Percentiles rank a stretch among this genome's conserved stretches.
Conservation (phyloP, 2,329 filamentous ascomycete species). For the Pseudofabraea citricarpa region DNA sequence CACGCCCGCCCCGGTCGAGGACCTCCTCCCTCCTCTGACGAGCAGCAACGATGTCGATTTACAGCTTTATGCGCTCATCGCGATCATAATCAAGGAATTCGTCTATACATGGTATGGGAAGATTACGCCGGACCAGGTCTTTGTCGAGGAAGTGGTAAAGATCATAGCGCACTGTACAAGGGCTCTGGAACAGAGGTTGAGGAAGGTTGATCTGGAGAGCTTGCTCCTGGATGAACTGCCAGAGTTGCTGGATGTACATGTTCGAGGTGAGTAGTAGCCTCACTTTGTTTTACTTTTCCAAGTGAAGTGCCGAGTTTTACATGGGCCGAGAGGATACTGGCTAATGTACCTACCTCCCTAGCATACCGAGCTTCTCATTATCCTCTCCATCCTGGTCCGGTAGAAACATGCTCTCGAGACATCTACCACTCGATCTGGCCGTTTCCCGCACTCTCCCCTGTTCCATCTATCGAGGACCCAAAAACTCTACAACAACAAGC, state of each 20-base stretch:
- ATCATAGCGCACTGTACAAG: conserved; percentile 90
- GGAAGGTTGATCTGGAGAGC: conserved; percentile 76
- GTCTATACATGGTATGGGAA: conserved; percentile 90
- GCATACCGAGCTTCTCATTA: conserved; percentile 68
- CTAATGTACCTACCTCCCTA: conserved; percentile 29
- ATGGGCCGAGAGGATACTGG: conserved; percentile 13
- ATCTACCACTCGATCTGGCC: conserved; percentile 83
- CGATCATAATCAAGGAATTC: conserved; percentile 84
- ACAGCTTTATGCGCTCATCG: conserved; percentile 87
- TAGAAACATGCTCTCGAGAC: conserved; percentile 57
- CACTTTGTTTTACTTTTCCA: no score
- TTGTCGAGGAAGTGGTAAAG: conserved; percentile 82
- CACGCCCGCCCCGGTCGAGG: conserved; percentile 62
- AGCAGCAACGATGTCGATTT: conserved; percentile 92
- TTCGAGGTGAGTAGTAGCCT: conserved; percentile 59
- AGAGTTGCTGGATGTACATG: conserved; percentile 72
- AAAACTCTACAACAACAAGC: conserved; percentile 55
- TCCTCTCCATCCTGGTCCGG: conserved; percentile 50
- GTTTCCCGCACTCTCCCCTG: conserved; percentile 73
- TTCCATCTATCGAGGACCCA: conserved; percentile 49
- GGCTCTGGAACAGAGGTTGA: conserved; percentile 78
- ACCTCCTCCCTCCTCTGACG: conserved; percentile 83
- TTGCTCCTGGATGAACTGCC: conserved; percentile 85
- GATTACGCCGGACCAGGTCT: conserved; percentile 85
- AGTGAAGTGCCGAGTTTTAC: no score